Base-by-base conservation (phyloP, 2,329 filamentous ascomycete species). In the Colletotrichum sp. region DNA sequence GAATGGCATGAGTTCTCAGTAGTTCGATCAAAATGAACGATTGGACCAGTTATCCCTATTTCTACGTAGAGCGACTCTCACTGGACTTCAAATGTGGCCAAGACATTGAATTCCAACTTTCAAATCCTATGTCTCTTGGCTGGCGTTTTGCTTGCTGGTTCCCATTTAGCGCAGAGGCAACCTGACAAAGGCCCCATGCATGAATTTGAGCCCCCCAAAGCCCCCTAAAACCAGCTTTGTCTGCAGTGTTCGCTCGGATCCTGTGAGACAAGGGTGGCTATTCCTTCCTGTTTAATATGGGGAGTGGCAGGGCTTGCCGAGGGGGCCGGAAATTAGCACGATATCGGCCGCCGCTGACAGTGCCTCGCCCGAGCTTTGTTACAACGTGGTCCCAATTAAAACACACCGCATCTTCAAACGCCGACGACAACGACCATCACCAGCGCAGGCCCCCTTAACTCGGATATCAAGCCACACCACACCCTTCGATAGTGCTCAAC, bases 301-400 rank as follows among this genome's bases (percentile, higher is more conserved):
- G 48, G 64, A 74, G 39, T 48, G 65, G 74, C 48, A 76, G 58
- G 70, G 52, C 65, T 66, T 69, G 61, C 74, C 74, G 74, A 76
- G 32, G 66, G 28, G 34, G 10, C 25, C 66, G 66, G 66, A 69
- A 39, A 76, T 76, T 73, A 56, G 56, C 4, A 68, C 69, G 64
- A 68, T 67, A 32, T 67, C 72, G 69, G 73, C 64, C 36, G 64
- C 62, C 27, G 70, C 62, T 58, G 62, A 73, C 32, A 55, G 61
- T 66, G 62, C 70, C 66, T 28, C 13, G 62, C 34, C 18, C 30
- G 27, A 66, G 61, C 66, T 55, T 56, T 72, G 69, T 28, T 43
- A 73, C 74, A 75, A 71, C 68, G 74, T 76, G 74, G 70, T 76
- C 74, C 70, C 70, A 76, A 76, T 56, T 52, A 34, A 76, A 52